A percentile compares a stretch with the other conserved stretches of the same genome.
Conservation (phyloP, 2,329 filamentous ascomycete species). For the Fusarium abutilonis region DNA sequence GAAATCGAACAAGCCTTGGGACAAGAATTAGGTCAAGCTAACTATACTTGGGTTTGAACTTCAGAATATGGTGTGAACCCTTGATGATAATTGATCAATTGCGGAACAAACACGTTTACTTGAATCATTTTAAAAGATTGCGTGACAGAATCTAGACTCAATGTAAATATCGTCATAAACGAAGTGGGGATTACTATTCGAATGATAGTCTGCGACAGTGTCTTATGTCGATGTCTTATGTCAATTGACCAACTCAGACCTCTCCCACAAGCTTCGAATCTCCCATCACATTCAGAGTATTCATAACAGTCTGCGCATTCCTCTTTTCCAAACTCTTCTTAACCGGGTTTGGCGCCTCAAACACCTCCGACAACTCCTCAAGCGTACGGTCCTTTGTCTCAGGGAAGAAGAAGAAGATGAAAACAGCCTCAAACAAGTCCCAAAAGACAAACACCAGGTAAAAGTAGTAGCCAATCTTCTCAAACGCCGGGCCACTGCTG, state of each 20-base stretch:
- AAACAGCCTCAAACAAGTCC: slow-evolving; percentile 54
- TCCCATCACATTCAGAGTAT: slow-evolving; percentile 49
- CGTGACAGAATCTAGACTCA: too few relatives aligned
- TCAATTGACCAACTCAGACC: not conserved
- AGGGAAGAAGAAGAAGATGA: slow-evolving; percentile 62
- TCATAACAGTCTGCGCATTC: slow-evolving; percentile 55
- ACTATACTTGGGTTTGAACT: too few relatives aligned
- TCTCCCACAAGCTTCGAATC: slow-evolving; percentile 43
- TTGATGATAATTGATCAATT: too few relatives aligned
- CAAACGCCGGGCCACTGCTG: slow-evolving; percentile 55
- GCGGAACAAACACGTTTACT: too few relatives aligned
- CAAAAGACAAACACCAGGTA: slow-evolving; percentile 59
- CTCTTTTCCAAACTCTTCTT: slow-evolving; percentile 57
- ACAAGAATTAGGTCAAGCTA: too few relatives aligned
- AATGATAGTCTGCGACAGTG: too few relatives aligned
- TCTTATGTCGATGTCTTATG: too few relatives aligned
- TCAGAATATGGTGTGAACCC: too few relatives aligned
- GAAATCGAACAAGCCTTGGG: too few relatives aligned
- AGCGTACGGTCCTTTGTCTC: slow-evolving; percentile 60
- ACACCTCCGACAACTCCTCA: slow-evolving; percentile 65
- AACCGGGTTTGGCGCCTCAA: slow-evolving; percentile 57
- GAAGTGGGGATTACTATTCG: too few relatives aligned
- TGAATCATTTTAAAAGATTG: too few relatives aligned
- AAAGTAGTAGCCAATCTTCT: slow-evolving; percentile 57
- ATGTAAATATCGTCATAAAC: too few relatives aligned